Conservation (phyloP, 352 stramenopile genomes). For the Phytophthora colocasiae region DNA sequence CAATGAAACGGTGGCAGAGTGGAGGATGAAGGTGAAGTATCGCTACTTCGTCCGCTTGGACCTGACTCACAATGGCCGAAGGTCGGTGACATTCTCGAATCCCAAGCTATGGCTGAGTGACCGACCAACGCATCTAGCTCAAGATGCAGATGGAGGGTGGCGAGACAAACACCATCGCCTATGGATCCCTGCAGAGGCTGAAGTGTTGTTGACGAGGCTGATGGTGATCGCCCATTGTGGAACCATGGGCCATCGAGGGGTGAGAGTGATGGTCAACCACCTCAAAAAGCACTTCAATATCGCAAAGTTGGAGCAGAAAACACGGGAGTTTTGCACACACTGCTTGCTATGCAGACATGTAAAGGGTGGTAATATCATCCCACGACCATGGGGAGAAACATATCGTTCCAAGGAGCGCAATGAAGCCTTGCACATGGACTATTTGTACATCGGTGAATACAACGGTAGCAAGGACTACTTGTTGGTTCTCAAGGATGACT, state of each 20-base stretch:
- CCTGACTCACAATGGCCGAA: no score
- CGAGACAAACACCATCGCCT: no score
- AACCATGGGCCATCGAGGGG: background rate
- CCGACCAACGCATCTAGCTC: no score
- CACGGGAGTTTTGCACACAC: background rate
- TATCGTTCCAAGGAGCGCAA: background rate
- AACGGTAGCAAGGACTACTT: background rate
- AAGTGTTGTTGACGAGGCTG: background rate
- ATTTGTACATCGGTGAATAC: background rate
- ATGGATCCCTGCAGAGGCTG: background rate
- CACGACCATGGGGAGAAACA: background rate
- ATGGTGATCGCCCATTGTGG: constrained; percentile 2
- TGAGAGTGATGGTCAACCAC: background rate
- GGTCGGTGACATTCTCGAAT: no score
- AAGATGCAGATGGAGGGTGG: no score
- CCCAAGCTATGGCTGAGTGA: no score
- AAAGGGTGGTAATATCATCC: background rate
- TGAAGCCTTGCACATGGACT: background rate
- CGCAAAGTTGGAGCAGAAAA: background rate
- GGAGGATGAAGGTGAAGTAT: no score
- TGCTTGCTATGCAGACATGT: background rate
- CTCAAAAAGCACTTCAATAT: constrained; percentile 1
- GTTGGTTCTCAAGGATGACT: background rate
- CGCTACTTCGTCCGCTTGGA: no score
- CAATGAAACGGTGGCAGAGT: no score